phyloP scores from a whole-genome alignment of 2,329 filamentous ascomycete species.

The Tothia fuscella region DNA sequence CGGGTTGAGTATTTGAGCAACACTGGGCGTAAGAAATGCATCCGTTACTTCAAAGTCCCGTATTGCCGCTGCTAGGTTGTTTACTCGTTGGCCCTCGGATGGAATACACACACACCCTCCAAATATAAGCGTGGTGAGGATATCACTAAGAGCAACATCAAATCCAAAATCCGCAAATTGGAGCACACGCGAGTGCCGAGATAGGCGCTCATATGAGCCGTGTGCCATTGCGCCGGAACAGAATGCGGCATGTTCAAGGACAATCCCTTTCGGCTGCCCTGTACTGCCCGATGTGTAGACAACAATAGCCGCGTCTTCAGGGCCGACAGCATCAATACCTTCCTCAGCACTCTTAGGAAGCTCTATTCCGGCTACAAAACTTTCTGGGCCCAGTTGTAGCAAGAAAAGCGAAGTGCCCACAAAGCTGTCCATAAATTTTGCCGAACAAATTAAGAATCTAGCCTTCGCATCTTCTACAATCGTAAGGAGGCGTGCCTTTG shows the following conservation, averaged over 20 bases:
- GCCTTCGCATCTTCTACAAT: constrained; percentile 33
- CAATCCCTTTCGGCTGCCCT: constrained; percentile 78
- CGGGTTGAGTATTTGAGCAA: constrained; percentile 21
- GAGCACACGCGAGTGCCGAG: constrained; percentile 42
- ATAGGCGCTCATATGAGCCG: constrained; percentile 38
- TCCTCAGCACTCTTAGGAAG: too few relatives aligned
- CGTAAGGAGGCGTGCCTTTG: constrained; percentile 55
- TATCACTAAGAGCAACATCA: constrained; percentile 34
- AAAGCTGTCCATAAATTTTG: too few relatives aligned
- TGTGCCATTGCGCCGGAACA: constrained; percentile 59
- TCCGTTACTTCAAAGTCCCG: constrained; percentile 27
- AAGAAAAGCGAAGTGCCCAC: neutral
- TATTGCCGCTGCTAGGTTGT: constrained; percentile 32
- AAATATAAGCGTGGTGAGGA: constrained; percentile 32
- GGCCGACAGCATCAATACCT: too few relatives aligned
- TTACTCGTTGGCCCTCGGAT: constrained; percentile 33
- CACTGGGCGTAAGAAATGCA: constrained; percentile 33
- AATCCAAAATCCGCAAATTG: constrained; percentile 36
- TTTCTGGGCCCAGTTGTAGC: neutral
- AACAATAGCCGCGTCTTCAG: neutral
- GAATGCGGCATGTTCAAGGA: constrained; percentile 65
- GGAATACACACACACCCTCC: constrained; percentile 39
- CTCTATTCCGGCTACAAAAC: neutral
- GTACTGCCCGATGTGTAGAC: constrained; percentile 83
- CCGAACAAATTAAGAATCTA: neutral